Evolutionary conservation across 768 basidiomycete genomes (phyloP), one percentile per base, ranked within the genome.

Genomic region (Lentinula boryana): DNA sequence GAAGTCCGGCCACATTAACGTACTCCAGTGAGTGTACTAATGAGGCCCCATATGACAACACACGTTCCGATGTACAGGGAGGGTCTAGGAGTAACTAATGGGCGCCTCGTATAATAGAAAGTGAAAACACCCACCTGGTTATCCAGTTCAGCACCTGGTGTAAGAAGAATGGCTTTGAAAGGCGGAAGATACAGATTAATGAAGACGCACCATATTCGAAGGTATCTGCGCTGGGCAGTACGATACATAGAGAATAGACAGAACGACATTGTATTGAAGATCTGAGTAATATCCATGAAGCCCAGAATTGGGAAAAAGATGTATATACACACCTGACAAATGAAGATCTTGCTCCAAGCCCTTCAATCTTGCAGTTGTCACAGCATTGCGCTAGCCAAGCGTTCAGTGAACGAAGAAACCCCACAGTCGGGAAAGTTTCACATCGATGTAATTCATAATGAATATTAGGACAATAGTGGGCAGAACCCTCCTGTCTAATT

Each of bases 391-490:
- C 81, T 83, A 50, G 15, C 58, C 13, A 15, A 27, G 4, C 3
- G 9, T 40, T 13, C n/a, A 7, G 12, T 21, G 32, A 54, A 60
- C 43, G 58, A 50, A 57, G 35, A 49, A 59, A 38, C 12, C 56
- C 13, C 15, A 53, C 5, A 23, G 50, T 52, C 27, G 4, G 55
- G 33, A 41, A 41, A 31, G 6, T 68, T 75, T 63, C 62, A 87
- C 86, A 68, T 87, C 85, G 62, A 88, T 85, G 64, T 84, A 86
- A 64, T 87, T 88, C 82, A 87, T 81, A 62, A 88, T 78, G 64
- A 73, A 86, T 36, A 87, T 84, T 56, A 85, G 56, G 18, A 84
- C 72, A 41, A 88, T 79, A 0, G 82, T 81, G 0, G 84, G 83
- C 51, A 89, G 66, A 3, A 88, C 69, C 38, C 85, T 75, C 62